Base-by-base conservation (phyloP, 2,329 filamentous ascomycete species). In the Clonostachys byssicola region DNA sequence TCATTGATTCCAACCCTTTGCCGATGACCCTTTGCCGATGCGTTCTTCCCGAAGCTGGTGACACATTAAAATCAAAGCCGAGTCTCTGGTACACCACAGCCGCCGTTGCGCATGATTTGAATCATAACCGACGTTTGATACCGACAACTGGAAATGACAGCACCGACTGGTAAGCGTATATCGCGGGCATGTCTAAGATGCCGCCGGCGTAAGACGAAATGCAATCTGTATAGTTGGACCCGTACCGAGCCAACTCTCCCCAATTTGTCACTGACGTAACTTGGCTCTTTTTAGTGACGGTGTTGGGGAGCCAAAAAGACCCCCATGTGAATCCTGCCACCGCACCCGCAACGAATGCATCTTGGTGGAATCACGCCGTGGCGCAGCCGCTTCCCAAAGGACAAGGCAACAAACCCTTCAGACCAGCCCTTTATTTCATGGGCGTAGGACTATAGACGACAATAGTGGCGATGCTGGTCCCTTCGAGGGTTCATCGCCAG, bases 191-290 rank as follows among this genome's bases (percentile, higher is more conserved):
- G 51, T 36, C 41, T 49, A n/a, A 45, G 46, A 30, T 52, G 51
- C 35, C 51, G 51, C 17, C 45, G 34, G 34, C 46, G 51, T 17
- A 52, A 52, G 41, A 52, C 51, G 3, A 52, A 44, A 41, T 52
- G 51, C 41, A 44, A 52, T 23, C 49, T 52, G 51, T 51, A 49
- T 47, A 10, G 44, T 17, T 16, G 3, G 33, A 30, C 34, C 30
- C 14, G 8, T n/a, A 6, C 43, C 10, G 10, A 43, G 12, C 2
- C 10, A 20, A 12, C 18, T 14, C 20, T 34, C 34, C 12, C 17
- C 17, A 12, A 2, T 17, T 23, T 35, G 35, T 18, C 23, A 14
- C 23, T 30, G 16, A 33, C 23, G 12, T 7, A 48, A 8, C 6
- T 9, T 10, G 6, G 9, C 2, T 20, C 33, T 41, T 41, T 41